Percentiles rank a stretch among this genome's conserved stretches.
phyloP scores from a whole-genome alignment of 306 rosid genomes.

The Amphicarpaea edgeworthii region DNA sequence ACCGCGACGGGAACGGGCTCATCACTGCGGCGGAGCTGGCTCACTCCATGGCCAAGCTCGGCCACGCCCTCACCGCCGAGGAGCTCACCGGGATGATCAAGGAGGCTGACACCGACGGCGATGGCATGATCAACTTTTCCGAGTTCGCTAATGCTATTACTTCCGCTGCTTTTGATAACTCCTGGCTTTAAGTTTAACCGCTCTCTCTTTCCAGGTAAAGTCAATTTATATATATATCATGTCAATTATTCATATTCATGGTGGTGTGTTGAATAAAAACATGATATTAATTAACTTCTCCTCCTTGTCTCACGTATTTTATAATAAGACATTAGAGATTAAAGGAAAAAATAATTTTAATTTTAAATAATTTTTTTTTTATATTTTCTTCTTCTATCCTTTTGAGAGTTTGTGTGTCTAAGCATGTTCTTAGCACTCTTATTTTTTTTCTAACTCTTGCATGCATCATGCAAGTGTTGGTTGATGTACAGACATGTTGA shows the following conservation, averaged over 20 bases:
- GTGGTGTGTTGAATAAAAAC: no score
- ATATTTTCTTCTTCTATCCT: no score
- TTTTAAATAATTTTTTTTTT: not conserved
- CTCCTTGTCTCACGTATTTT: no score
- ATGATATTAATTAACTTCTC: no score
- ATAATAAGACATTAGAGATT: no score
- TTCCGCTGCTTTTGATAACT: slow-evolving; percentile 92
- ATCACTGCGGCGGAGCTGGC: slow-evolving; percentile 95
- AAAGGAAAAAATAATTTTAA: not conserved
- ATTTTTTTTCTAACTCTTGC: no score
- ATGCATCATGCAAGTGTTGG: not conserved
- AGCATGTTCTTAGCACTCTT: no score
- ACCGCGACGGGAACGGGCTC: slow-evolving; percentile 86
- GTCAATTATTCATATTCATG: no score
- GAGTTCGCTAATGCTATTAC: slow-evolving; percentile 81
- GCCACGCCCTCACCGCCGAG: slow-evolving; percentile 85
- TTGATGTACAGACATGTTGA: not conserved
- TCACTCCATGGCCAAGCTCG: slow-evolving; percentile 89
- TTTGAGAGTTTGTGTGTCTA: no score
- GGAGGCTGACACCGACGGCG: slow-evolving; percentile 91
- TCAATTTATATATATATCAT: not conserved
- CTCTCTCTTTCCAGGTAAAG: not conserved
- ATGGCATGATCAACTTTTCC: slow-evolving; percentile 78
- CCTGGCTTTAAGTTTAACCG: slow-evolving; percentile 77
- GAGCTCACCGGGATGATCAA: slow-evolving; percentile 90